Evolutionary conservation across 2,329 filamentous ascomycete genomes (phyloP), one percentile per base, ranked within the genome.

Genomic region (Chrysosphaeria jannelii): DNA sequence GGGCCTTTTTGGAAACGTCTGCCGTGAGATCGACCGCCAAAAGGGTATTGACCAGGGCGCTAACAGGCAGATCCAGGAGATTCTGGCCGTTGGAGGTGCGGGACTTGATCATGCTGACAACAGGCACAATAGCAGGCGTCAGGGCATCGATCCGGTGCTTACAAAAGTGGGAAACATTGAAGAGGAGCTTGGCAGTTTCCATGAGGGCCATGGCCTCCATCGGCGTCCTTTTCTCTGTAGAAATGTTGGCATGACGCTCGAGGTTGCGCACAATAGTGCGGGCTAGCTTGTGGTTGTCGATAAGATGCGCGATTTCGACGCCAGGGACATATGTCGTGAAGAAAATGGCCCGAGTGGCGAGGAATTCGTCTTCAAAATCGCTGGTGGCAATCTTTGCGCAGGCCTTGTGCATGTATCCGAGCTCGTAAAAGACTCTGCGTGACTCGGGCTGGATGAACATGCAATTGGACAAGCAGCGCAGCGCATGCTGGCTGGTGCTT

Each of bases 101-200:
- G n/a, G n/a, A n/a, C 31, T 55, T 56, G 14, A 93, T 48, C 10
- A 91, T 56, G 21, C 59, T 57, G 27, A 79, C 49, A 14, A 93
- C 58, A 28, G 63, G 53, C 8, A 64, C 55, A 20, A 88, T 54
- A 3, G 68, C 62, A 12, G 57, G 47, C 2, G 61, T 61, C 37
- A 91, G 88, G 1, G 50, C 44, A 1, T 48, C 40, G 4, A 47
- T 44, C 13, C 67, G 51, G 20, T 65, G 52, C 4, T 64, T 60
- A 32, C 67, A 69, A 35, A 66, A 64, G 34, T 79, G 66, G 2
- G 70, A 71, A 25, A 90, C 52, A 41, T 91, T 91, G 51, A 88
- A 93, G 24, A 89, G 46, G 19, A 93, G 53, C 37, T 89, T 91
- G 23, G 85, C 48, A 0, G 71, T 81, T 41, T 93, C 81, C 6